These are phyloP conservation scores for Colletotrichum sublineola DNA, from an alignment of 2,329 filamentous ascomycete genomes.

Conservation along the genomic window DNA sequence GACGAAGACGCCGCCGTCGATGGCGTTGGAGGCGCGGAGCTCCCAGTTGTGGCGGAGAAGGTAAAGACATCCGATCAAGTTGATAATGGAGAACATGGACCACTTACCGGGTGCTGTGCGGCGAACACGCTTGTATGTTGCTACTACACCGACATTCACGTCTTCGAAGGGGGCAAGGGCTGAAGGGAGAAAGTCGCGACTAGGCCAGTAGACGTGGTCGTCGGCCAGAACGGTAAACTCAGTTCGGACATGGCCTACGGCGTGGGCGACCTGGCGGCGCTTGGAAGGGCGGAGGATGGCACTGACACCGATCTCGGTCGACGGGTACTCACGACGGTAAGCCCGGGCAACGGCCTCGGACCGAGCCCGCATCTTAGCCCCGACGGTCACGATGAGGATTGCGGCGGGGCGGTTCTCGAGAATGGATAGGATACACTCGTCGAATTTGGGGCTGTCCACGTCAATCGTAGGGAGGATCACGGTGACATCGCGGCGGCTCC, in stretches of 20 bases:
- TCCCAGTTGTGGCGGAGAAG: constrained; percentile 74
- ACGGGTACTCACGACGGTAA: constrained; percentile 31
- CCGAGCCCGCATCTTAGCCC: constrained; percentile 42
- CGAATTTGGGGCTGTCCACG: constrained; percentile 56
- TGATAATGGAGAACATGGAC: constrained; percentile 56
- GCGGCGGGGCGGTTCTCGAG: constrained; percentile 53
- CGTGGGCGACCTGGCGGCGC: constrained; percentile 61
- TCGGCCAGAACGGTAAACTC: constrained; percentile 62
- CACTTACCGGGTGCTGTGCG: constrained; percentile 51
- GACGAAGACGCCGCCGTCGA: constrained; percentile 72
- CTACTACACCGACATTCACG: constrained; percentile 64
- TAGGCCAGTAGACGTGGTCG: constrained; percentile 67
- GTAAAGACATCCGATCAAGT: constrained; percentile 71
- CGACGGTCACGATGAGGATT: constrained; percentile 62
- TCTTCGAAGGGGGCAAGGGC: constrained; percentile 62
- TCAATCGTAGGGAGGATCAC: constrained; percentile 67
- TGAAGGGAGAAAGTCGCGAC: constrained; percentile 54
- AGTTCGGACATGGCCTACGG: constrained; percentile 54
- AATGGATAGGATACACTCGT: constrained; percentile 56
- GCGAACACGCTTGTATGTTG: constrained; percentile 67
- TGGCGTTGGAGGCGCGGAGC: constrained; percentile 65
- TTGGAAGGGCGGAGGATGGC: constrained; percentile 58
- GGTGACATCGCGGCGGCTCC: constrained; percentile 57
- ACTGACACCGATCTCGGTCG: constrained; percentile 49
- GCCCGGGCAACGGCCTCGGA: constrained; percentile 15